A percentile compares a stretch with the other conserved stretches of the same genome.
Conservation (phyloP, 371 early-diverging fungal species). For the Mucor lusitanicus region DNA sequence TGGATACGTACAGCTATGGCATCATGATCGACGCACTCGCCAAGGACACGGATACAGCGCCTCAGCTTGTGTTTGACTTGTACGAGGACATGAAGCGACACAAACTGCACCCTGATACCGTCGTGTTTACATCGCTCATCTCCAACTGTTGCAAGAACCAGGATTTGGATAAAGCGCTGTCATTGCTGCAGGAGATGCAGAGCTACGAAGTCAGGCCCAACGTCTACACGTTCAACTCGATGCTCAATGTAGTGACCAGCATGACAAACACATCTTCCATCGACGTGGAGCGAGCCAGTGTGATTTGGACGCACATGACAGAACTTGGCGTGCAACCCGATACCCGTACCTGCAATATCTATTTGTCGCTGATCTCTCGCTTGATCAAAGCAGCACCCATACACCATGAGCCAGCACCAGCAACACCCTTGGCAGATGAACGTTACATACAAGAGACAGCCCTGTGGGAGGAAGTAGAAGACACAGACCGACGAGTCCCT, state of each 20-base stretch:
- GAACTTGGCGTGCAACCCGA: slow-evolving; percentile 28
- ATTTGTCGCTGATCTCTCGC: slow-evolving; percentile 27
- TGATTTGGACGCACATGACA: slow-evolving; percentile 33
- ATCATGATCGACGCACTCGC: slow-evolving; percentile 42
- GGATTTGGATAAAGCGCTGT: slow-evolving; percentile 28
- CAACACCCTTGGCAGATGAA: background rate
- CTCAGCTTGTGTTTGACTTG: slow-evolving; percentile 30
- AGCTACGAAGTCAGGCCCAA: slow-evolving; percentile 29
- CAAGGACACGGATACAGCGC: slow-evolving; percentile 28
- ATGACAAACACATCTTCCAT: background rate
- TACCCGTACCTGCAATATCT: slow-evolving; percentile 40
- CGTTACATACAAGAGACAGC: background rate
- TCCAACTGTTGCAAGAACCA: slow-evolving; percentile 23
- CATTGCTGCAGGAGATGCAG: slow-evolving; percentile 39
- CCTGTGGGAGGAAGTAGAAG: slow-evolving; percentile 7
- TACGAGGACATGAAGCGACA: slow-evolving; percentile 39
- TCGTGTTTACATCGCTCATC: slow-evolving; percentile 33
- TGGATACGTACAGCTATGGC: slow-evolving; percentile 36
- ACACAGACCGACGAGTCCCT: background rate
- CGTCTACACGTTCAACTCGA: slow-evolving; percentile 34
- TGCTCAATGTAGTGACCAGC: slow-evolving; percentile 27
- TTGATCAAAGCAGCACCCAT: background rate
- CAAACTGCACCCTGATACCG: slow-evolving; percentile 28
- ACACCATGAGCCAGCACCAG: background rate
- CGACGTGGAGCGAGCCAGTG: slow-evolving; percentile 16